Percentiles rank a stretch among this genome's conserved stretches.
phyloP scores from a whole-genome alignment of 306 rosid species.

The Fagus crenata region DNA sequence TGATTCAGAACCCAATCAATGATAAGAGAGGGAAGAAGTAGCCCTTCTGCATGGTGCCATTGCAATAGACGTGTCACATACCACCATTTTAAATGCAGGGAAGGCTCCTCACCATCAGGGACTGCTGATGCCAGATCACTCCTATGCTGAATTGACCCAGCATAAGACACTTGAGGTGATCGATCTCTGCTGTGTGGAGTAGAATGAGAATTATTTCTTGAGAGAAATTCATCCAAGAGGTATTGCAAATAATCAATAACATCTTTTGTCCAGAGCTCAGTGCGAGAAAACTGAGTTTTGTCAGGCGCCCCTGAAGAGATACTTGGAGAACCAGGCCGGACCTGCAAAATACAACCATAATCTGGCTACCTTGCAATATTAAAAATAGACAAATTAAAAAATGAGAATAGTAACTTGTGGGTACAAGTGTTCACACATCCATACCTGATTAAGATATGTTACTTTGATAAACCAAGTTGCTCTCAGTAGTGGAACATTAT shows the following conservation, averaged over 20 bases:
- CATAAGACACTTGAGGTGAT: conserved; percentile 54
- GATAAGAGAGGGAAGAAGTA: conserved; percentile 76
- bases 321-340: conserved; percentile 63
- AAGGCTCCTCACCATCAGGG: conserved; percentile 71
- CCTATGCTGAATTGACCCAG: conserved; percentile 60
- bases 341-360: conserved; percentile 56
- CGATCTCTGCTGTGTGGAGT: conserved; percentile 59
- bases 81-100: conserved; percentile 93
- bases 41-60: conserved; percentile 92
- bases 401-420: neutral
- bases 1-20: conserved; percentile 93
- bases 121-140: conserved; percentile 48
- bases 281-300: conserved; percentile 74
- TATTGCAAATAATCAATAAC: conserved; percentile 77
- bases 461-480: conserved; percentile 97
- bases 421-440: conserved; percentile 15
- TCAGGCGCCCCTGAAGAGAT: conserved; percentile 68
- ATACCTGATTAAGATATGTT: conserved; percentile 88
- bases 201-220: conserved; percentile 57
- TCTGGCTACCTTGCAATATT: conserved; percentile 31
- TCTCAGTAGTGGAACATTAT: conserved; percentile 91
- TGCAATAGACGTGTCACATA: conserved; percentile 83
- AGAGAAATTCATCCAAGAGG: conserved; percentile 73
- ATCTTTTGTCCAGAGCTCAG: conserved; percentile 93
- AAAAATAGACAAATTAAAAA: conserved; percentile 16